These are phyloP conservation scores for Polygonum aviculare DNA, from an alignment of 148 eudicot genomes.

Conservation along the genomic window DNA sequence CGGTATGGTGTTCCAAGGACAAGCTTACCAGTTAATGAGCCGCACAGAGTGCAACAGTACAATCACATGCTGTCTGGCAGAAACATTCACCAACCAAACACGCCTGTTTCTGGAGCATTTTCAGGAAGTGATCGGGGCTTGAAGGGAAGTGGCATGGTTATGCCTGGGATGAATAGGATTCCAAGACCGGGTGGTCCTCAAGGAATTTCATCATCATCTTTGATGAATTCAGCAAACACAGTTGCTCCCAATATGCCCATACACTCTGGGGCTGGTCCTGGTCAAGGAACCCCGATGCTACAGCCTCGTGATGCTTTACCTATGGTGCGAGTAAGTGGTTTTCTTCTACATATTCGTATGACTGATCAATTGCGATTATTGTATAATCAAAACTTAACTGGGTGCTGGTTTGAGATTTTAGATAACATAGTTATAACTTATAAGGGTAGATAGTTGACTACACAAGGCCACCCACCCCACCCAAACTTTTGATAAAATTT, in stretches of 20 bases:
- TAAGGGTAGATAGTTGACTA: neutral
- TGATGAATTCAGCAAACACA: conserved; percentile 51
- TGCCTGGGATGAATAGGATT: conserved; percentile 50
- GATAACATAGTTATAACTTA: neutral
- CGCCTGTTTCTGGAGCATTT: conserved; percentile 48
- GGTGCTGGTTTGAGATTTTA: neutral
- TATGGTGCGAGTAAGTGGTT: conserved; percentile 53
- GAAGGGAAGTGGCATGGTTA: conserved; percentile 52
- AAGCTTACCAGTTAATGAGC: conserved; percentile 65
- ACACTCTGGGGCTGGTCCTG: conserved; percentile 51
- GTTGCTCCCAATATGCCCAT: conserved; percentile 41
- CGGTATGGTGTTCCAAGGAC: conserved; percentile 65
- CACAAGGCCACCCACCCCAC: neutral
- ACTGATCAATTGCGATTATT: neutral
- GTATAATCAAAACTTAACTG: neutral
- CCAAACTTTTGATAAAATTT: neutral
- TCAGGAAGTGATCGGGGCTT: conserved; percentile 60
- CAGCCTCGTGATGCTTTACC: conserved; percentile 65
- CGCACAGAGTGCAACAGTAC: conserved; percentile 62
- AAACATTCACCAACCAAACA: conserved; percentile 44
- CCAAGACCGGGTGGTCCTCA: conserved; percentile 64
- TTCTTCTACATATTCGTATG: neutral
- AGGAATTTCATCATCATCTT: conserved; percentile 53
- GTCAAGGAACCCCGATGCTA: conserved; percentile 45
- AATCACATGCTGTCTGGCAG: conserved; percentile 60